phyloP scores from a whole-genome alignment of 2,329 filamentous ascomycete genomes.

The Teratosphaeria epicoccoides region DNA sequence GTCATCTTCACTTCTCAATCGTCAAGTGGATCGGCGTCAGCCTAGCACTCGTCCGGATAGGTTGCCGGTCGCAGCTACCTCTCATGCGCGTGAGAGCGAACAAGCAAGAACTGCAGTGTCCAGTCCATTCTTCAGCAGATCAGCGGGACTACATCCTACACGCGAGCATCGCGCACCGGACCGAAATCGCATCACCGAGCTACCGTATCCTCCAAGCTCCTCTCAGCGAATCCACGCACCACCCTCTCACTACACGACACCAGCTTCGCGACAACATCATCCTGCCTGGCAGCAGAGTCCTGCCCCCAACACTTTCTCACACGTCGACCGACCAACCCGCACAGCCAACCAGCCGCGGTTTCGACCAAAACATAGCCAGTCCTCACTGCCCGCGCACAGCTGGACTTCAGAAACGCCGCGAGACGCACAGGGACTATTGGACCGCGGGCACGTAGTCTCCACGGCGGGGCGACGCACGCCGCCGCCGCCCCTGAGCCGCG shows the following conservation, averaged over 20 bases:
- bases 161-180: not conserved
- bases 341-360: constrained; percentile 1
- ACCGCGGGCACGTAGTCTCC: constrained; percentile 7
- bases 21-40: not conserved
- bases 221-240: not conserved
- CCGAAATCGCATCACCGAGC: not conserved
- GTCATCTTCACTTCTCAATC: not conserved
- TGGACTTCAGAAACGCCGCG: constrained; percentile 4
- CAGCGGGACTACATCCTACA: not conserved
- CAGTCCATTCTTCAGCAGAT: constrained; percentile 1
- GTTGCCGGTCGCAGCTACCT: constrained; percentile 32
- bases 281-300: not conserved
- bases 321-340: not conserved
- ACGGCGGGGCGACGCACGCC: not conserved
- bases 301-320: not conserved
- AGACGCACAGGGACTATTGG: constrained; percentile 8
- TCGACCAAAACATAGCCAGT: not conserved
- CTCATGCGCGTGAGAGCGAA: constrained; percentile 10
- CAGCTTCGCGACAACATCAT: not conserved
- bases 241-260: not conserved
- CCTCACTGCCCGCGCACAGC: not conserved
- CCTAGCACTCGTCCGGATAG: constrained; percentile 7
- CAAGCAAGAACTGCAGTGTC: not conserved
- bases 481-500: not conserved
- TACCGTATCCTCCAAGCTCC: not conserved